Base-by-base conservation (phyloP, 352 stramenopile species). In the Phytophthora meadii region DNA sequence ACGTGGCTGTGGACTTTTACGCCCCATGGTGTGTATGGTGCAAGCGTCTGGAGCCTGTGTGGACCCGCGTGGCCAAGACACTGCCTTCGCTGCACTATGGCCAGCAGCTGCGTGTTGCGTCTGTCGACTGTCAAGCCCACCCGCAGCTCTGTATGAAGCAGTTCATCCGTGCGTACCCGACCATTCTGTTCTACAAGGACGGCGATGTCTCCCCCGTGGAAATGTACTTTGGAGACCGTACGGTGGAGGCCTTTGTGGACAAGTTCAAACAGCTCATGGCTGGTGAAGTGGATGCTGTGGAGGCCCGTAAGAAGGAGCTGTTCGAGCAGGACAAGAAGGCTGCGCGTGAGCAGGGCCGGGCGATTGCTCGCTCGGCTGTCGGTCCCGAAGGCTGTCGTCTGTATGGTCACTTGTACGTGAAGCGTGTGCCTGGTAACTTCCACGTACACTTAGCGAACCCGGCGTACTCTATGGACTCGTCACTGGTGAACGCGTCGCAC, bases 401-500 rank as follows among this genome's bases (percentile, higher is more conserved):
- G 39, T 93, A 87, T 44, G 87, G 87, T 10, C 73, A 92, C 60
- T 48, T 95, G 30, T 88, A 93, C 57, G 87, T 95, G 30, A 95
- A 95, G 78, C 82, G 96, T 44, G 97, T 99, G 44, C 97, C 97
- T 0, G 97, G 97, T 39, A 99, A 99, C 75, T 99, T 99, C 81
- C 97, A 99, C 81, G 94, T 99, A 61, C 96, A 99, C 77, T 90
- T 99, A 77, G 70, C 97, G n/a, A 98, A 99, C 81, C 92, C 96
- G 24, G 93, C 93, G 47, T 95, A 92, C 75, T 95, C 87, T 56
- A 94, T 95, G 87, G 85, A 92, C 65, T 81, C 79, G 41, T 84
- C 77, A 56, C 77, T 95, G 46, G 87, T 94, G 32, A 99, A 99
- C 71, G 82, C 98, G 32, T 96, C 90, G 32, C 97, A 99, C 81